phyloP scores from a whole-genome alignment of 345 rosid species.

The Viola odorata region DNA sequence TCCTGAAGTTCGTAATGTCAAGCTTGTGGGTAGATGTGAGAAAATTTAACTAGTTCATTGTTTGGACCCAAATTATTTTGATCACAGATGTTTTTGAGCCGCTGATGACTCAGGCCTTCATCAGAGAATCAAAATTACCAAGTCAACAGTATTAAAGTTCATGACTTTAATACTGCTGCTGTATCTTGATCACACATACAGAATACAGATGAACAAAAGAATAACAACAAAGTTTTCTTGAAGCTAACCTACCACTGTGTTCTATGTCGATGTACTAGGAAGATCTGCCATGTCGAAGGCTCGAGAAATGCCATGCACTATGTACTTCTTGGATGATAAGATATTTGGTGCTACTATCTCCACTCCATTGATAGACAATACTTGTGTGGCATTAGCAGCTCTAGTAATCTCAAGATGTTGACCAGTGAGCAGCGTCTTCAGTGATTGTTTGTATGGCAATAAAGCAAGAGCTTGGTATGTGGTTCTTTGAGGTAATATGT shows the following conservation, averaged over 20 bases:
- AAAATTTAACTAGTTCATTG: no score
- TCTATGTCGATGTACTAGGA: conserved; percentile 10
- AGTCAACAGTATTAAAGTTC: no score
- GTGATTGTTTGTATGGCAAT: conserved; percentile 35
- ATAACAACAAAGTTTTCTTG: neutral
- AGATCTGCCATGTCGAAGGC: conserved; percentile 30
- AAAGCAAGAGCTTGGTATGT: conserved; percentile 35
- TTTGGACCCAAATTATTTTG: no score
- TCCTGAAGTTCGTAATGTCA: no score
- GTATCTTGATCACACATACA: neutral
- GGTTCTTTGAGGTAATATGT: conserved; percentile 43
- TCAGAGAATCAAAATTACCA: neutral
- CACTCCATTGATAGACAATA: conserved; percentile 41
- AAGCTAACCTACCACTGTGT: neutral
- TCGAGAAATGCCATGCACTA: conserved; percentile 56
- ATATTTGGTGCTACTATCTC: conserved; percentile 51
- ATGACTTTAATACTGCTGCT: no score
- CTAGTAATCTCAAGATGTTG: conserved; percentile 37
- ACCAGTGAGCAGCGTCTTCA: conserved; percentile 43
- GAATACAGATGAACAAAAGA: neutral
- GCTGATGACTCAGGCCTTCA: no score
- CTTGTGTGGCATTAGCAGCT: conserved; percentile 16
- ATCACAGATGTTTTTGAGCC: no score
- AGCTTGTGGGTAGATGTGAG: no score
- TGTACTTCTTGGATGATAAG: conserved; percentile 37